Evolutionary conservation across 306 rosid species (phyloP).

Genomic region (Malus orientalis): DNA sequence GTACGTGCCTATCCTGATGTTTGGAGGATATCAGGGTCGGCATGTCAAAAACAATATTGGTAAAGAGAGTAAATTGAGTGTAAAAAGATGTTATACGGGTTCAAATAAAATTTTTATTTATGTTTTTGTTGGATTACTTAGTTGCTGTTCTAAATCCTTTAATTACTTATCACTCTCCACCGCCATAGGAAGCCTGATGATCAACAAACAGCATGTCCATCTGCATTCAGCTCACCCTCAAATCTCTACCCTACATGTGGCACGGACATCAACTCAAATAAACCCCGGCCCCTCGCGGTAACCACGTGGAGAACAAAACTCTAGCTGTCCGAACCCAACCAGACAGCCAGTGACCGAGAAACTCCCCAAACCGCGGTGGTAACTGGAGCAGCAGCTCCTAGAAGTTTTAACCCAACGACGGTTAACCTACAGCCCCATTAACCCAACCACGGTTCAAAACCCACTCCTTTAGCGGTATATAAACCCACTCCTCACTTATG

Average conservation of each 20-base stretch:
- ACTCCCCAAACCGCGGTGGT: conserved; percentile 35
- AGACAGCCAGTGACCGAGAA: neutral
- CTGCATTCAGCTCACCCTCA: neutral
- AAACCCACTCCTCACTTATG: conserved; percentile 27
- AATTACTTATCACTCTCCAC: neutral
- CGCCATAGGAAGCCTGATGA: neutral
- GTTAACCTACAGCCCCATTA: conserved; percentile 7
- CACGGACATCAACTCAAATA: neutral
- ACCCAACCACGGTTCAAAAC: conserved; percentile 37
- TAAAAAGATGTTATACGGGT: too few relatives aligned
- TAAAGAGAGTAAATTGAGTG: too few relatives aligned
- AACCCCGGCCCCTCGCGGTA: too few relatives aligned
- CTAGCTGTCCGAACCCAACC: neutral
- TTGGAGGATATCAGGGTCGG: too few relatives aligned
- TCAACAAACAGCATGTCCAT: neutral
- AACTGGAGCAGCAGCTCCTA: conserved; percentile 1
- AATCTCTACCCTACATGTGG: neutral
- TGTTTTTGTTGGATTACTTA: neutral
- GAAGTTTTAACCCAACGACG: conserved; percentile 28
- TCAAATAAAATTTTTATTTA: too few relatives aligned
- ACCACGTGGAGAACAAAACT: conserved; percentile 12
- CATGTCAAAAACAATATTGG: too few relatives aligned
- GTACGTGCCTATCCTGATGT: too few relatives aligned
- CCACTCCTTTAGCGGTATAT: conserved; percentile 33
- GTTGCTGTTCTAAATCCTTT: neutral